A percentile compares a stretch with the other conserved stretches of the same genome.
phyloP scores from a whole-genome alignment of 768 basidiomycete genomes.

The Chalciporus pseudorubinellus region DNA sequence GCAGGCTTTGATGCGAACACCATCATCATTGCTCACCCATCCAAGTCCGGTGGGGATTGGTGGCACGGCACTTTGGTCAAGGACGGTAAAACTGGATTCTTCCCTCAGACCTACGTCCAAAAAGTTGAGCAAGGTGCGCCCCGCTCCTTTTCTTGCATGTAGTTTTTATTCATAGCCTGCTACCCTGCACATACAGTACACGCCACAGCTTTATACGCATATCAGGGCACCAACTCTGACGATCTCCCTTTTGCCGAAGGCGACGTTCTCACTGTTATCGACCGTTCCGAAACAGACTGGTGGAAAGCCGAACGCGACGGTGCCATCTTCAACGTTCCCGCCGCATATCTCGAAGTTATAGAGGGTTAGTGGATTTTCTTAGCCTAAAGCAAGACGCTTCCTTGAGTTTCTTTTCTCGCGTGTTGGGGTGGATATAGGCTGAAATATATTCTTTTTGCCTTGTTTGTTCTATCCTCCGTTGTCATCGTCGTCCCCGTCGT shows the following conservation, averaged over 20 bases:
- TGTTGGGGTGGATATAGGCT: slow-evolving; percentile 63
- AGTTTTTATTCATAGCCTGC: not conserved
- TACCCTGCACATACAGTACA: slow-evolving; percentile 39
- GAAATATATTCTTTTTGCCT: slow-evolving; percentile 61
- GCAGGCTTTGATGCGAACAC: slow-evolving; percentile 79
- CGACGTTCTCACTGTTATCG: slow-evolving; percentile 74
- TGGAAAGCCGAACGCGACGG: slow-evolving; percentile 94
- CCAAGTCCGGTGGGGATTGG: slow-evolving; percentile 87
- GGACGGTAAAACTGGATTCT: slow-evolving; percentile 74
- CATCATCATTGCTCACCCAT: slow-evolving; percentile 77
- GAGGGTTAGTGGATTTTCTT: slow-evolving; percentile 79
- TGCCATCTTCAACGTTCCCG: slow-evolving; percentile 85
- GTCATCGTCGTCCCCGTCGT: slow-evolving; percentile 4
- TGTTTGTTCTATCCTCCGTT: slow-evolving; percentile 33
- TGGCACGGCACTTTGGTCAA: slow-evolving; percentile 79
- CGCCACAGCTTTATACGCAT: slow-evolving; percentile 81
- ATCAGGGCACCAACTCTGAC: slow-evolving; percentile 65
- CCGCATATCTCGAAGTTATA: slow-evolving; percentile 80
- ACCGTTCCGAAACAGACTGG: slow-evolving; percentile 85
- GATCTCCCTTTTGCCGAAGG: slow-evolving; percentile 87
- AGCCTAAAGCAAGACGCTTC: slow-evolving; percentile 23
- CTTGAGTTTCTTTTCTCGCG: slow-evolving; percentile 49
- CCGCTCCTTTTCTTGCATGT: not conserved
- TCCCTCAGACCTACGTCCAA: slow-evolving; percentile 88
- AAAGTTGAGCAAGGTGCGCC: slow-evolving; percentile 57